Base-by-base conservation (phyloP, 352 stramenopile genomes). In the Pythium utonaiense region DNA sequence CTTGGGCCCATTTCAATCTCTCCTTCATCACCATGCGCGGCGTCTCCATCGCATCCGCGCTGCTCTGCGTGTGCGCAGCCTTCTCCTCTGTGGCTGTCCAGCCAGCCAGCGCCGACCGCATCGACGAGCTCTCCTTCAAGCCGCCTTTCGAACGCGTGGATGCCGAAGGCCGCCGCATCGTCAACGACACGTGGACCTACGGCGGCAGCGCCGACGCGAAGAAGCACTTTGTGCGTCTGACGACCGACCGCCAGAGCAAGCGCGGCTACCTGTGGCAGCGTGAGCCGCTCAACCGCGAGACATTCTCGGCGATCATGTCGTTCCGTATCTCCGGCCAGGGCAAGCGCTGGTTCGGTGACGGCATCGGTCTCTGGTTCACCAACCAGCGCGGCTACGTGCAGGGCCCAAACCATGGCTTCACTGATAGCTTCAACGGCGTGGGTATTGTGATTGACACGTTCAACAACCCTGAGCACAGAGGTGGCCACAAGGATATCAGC, bases 181-280 rank as follows among this genome's bases (percentile, higher is more conserved):
- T 95, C 55, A 93, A 91, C 60, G 77, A 84, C 53, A 86, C 73
- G 61, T 95, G 82, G 82, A 77, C 63, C 25, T 75, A 87, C 56
- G 86, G 86, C 53, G 86, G 84, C 51, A 81, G 74, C 59, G 57
- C 86, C 24, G 80, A 92, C 59, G 75, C 83, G 19, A 93, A 94
- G 67, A 91, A 93, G 70, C 73, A 89, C 72, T 95, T 95, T 63
- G 71, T 94, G 38, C 86, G 86, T 25, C 68, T 95, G n/a, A 95
- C 86, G n/a, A 86, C 86, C 9, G 85, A 95, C 59, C 83, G 86
- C 0, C 86, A 95, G 70, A 93, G 83, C 72, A 93, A 94, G 67
- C 75, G 79, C 38, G 86, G 86, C 0, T 86, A 83, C 57, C n/a
- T 95, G 33, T 95, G 86, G 86, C 72, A 88, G 62, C 82, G 77